Evolutionary conservation across 2,329 filamentous ascomycete genomes (phyloP).

Genomic region (Talaromyces sp.): DNA sequence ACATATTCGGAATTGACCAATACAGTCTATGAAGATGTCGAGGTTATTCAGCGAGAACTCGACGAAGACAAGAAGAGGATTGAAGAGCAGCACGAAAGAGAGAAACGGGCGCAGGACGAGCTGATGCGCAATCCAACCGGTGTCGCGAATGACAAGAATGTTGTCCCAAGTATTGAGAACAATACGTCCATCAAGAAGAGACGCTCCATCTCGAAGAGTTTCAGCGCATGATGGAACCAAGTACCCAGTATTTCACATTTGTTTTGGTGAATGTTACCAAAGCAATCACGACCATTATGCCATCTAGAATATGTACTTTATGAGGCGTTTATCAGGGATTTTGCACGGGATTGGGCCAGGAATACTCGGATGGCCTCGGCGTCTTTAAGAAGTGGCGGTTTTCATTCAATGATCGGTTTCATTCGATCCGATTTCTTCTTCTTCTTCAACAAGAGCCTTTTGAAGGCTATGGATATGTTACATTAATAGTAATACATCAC

Average conservation of each 20-base stretch:
- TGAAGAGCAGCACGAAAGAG: slow-evolving; percentile 45
- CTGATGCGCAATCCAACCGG: slow-evolving; percentile 41
- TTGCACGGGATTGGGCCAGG: neutral
- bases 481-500: neutral
- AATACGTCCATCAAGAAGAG: slow-evolving; percentile 24
- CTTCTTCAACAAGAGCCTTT: neutral
- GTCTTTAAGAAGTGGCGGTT: neutral
- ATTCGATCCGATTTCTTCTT: neutral
- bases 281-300: neutral
- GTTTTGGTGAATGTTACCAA: neutral
- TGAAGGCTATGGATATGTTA: neutral
- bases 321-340: slow-evolving; percentile 9
- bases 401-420: neutral
- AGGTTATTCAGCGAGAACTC: slow-evolving; percentile 38
- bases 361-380: neutral
- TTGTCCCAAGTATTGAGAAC: slow-evolving; percentile 32
- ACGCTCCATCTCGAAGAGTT: slow-evolving; percentile 25
- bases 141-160: slow-evolving; percentile 25
- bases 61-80: slow-evolving; percentile 46
- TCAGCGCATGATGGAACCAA: slow-evolving; percentile 13
- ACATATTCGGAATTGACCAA: slow-evolving; percentile 47
- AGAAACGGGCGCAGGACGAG: slow-evolving; percentile 44
- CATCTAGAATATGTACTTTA: slow-evolving; percentile 8
- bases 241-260: neutral
- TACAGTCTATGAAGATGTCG: slow-evolving; percentile 41